Base-by-base conservation (phyloP, 768 basidiomycete genomes). In the Sistotremastrum niveocremeum region DNA sequence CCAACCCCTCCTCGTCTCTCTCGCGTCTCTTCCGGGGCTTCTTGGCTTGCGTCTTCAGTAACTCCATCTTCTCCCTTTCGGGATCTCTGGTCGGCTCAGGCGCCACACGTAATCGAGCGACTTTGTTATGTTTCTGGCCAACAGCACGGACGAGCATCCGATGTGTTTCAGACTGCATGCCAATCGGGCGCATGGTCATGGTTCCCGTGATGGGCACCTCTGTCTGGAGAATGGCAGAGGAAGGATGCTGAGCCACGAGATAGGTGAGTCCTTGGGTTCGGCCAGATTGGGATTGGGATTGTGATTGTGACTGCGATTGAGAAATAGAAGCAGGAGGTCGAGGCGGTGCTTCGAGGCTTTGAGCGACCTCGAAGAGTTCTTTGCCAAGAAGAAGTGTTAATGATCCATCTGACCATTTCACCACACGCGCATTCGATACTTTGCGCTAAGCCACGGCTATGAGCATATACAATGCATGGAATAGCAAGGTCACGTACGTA, bases 361-460 rank as follows among this genome's bases (percentile, higher is more conserved):
- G 76, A 44, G 74, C 79, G 43, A 98, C 79, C 65, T 97, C 91
- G 63, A 93, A 98, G 4, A 95, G 69, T 57, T 98, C 94, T 60
- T 86, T 84, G 38, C 95, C 95, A 46, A 99, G 67, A 51, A 86
- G 83, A 32, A 99, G 73, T 54, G 90, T 93, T 47, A 90, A 65
- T 9, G 84, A 75, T 10, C 94, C 94, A 59, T 99, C 95, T 5
- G 91, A 95, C 95, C 95, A 99, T 9, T 84, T 77, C 48, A 99
- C 77, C 36, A 97, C 68, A 32, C 91, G 82, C 51, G 84, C 79
- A 58, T 99, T 99, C 10, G 89, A 88, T 68, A 93, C 83, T 52
- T 81, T 75, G 52, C 65, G 69, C 91, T 95, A 60, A 20, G 42
- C 12, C 41, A 11, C 8, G 10, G 20, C 33, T 6, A 28, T 38